Base-by-base conservation (phyloP, 2,329 filamentous ascomycete species). In the Cladophialophora chaetospira region DNA sequence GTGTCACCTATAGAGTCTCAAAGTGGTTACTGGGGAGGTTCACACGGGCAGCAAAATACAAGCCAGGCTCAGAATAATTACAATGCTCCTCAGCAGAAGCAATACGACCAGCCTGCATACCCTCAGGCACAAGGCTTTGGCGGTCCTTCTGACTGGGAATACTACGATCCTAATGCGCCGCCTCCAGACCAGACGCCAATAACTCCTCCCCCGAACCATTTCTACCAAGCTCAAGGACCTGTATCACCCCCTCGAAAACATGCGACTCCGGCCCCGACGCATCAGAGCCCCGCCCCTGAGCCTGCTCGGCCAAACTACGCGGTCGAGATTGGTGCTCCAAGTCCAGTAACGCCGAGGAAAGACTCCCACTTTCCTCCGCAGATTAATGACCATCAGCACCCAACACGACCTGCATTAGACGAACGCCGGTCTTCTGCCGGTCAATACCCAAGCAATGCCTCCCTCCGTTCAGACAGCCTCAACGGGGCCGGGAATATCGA, bases 121-220 rank as follows among this genome's bases (percentile, higher is more conserved):
- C 46, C 62, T 40, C 46, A 75, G 38, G 73, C 72, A 10, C 61
- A 78, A 29, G 75, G 75, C 1, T 63, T 64, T 40, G 74, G 75
- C 3, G 70, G 71, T 1, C 77, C 76, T 3, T 79, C 77, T 3
- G 77, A 78, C 57, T 79, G 76, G 77, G 76, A 79, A 58, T 72
- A 77, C 62, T 70, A 60, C 28, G 55, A 57, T 19, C 49, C 58
- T 17, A 47, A 46, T 44, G 52, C 38, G n/a, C 53, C 54, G 33
- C 50, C 57, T n/a, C 15, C 48, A 13, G 57, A 55, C 13, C 29
- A 57, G n/a, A 57, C 58, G 33, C 61, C 61, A 1, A 58, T 46
- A 6, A 61, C 47, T 25, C 58, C 61, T 26, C 43, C 46, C 3
- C 11, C 36, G 4, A 53, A 50, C 19, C 11, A 9, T 46, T 21